These are phyloP conservation scores for Blumeriella jaapii DNA, from an alignment of 2,329 filamentous ascomycete species.

Conservation along the genomic window DNA sequence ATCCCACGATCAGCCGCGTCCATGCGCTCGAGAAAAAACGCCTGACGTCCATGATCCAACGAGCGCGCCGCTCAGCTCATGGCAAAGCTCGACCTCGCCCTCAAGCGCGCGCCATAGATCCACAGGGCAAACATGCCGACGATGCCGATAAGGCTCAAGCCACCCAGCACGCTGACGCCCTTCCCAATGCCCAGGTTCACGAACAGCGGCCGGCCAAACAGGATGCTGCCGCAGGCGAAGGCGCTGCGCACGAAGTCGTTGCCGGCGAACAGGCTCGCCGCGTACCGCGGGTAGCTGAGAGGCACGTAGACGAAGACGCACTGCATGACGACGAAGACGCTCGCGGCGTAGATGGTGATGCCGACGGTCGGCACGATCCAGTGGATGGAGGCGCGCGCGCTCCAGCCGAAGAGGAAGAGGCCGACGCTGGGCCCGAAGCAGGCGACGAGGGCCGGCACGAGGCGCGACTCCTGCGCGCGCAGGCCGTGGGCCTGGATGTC, in stretches of 20 bases:
- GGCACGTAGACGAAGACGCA: conserved; percentile 49
- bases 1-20: no score
- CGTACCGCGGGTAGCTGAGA: conserved; percentile 39
- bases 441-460: conserved; percentile 42
- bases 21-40: no score
- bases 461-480: conserved; percentile 40
- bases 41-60: no score
- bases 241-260: conserved; percentile 29
- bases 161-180: conserved; percentile 45
- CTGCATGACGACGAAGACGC: conserved; percentile 44
- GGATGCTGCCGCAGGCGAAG: conserved; percentile 41
- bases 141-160: conserved; percentile 40
- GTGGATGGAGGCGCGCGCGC: conserved; percentile 37
- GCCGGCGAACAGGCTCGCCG: conserved; percentile 40
- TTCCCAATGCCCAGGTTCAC: conserved; percentile 47
- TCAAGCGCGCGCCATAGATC: conserved; percentile 18
- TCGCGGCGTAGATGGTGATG: conserved; percentile 41
- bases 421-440: conserved; percentile 43
- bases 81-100: conserved; percentile 22
- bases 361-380: conserved; percentile 47
- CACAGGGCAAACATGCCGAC: conserved; percentile 34
- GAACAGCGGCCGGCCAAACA: conserved; percentile 49
- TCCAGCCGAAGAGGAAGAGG: conserved; percentile 52
- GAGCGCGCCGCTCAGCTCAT: conserved; percentile 6
- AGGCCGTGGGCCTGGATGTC: conserved; percentile 38